Conservation (phyloP, 352 stramenopile species). For the Thalassiosira sp. region DNA sequence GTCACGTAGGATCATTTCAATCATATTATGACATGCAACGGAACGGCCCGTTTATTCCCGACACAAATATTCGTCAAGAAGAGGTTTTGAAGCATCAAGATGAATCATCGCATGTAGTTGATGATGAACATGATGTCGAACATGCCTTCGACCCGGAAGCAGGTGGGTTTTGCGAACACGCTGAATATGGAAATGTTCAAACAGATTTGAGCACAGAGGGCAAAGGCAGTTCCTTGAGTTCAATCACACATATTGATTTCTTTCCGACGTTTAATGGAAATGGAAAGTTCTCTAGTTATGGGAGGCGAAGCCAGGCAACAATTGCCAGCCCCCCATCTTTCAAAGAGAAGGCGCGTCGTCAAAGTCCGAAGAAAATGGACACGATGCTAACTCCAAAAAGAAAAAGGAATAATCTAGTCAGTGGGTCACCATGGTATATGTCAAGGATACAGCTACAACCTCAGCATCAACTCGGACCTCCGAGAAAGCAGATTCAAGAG, state of each 20-base stretch:
- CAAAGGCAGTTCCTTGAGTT: slow-evolving; percentile 22
- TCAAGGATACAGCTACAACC: slow-evolving; percentile 10
- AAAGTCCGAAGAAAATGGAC: slow-evolving; percentile 4
- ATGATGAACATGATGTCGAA: not conserved
- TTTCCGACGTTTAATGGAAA: slow-evolving; percentile 11
- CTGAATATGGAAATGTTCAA: not conserved
- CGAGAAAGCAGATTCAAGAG: not conserved
- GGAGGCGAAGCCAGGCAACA: not conserved
- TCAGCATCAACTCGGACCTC: not conserved
- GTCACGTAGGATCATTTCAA: slow-evolving; percentile 3
- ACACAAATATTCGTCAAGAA: not conserved
- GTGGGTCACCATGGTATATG: slow-evolving; percentile 10
- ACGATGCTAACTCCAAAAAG: not conserved
- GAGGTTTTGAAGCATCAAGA: slow-evolving; percentile 4
- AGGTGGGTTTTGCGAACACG: slow-evolving; percentile 1
- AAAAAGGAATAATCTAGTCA: slow-evolving; percentile 14
- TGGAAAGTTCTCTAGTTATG: slow-evolving; percentile 3
- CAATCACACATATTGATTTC: slow-evolving; percentile 26
- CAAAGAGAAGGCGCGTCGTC: slow-evolving; percentile 5
- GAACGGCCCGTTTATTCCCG: slow-evolving; percentile 16
- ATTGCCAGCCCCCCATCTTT: not conserved
- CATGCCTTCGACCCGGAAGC: slow-evolving; percentile 1
- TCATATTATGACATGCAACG: slow-evolving; percentile 37
- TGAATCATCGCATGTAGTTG: not conserved
- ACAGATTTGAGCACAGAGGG: slow-evolving; percentile 4